A percentile compares a stretch with the other conserved stretches of the same genome.
Evolutionary conservation across 1,284 basidiomycete genomes (phyloP).

Genomic region (Pterula multifida): DNA sequence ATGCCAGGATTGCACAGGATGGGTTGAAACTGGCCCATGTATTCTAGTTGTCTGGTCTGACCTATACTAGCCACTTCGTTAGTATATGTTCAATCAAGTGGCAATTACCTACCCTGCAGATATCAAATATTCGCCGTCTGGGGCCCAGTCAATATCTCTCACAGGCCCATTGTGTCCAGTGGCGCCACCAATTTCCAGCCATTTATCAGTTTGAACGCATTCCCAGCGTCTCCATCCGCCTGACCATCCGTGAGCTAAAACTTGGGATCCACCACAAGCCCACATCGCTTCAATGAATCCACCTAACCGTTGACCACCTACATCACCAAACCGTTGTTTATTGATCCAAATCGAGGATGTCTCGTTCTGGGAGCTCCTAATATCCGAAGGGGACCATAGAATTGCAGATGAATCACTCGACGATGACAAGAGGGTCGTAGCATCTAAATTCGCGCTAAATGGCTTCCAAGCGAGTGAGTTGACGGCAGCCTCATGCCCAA

Average conservation of each 20-base stretch:
- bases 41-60: slow-evolving; percentile 85
- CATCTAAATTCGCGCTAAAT: slow-evolving; percentile 14
- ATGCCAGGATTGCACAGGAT: slow-evolving; percentile 50
- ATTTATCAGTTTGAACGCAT: slow-evolving; percentile 26
- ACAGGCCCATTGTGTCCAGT: slow-evolving; percentile 75
- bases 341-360: slow-evolving; percentile 76
- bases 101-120: slow-evolving; percentile 59
- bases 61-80: too few relatives aligned
- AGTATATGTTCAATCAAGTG: too few relatives aligned
- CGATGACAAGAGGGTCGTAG: slow-evolving; percentile 65
- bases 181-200: slow-evolving; percentile 70
- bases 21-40: slow-evolving; percentile 29
- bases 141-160: slow-evolving; percentile 75
- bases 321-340: slow-evolving; percentile 80
- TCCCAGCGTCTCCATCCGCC: slow-evolving; percentile 86
- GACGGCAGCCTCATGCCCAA: slow-evolving; percentile 89
- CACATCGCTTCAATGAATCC: slow-evolving; percentile 86
- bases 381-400: slow-evolving; percentile 72
- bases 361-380: slow-evolving; percentile 27
- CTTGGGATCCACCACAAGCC: slow-evolving; percentile 46
- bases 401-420: slow-evolving; percentile 91
- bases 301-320: slow-evolving; percentile 79
- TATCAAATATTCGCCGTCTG: slow-evolving; percentile 71
- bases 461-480: slow-evolving; percentile 79
- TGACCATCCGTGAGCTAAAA: slow-evolving; percentile 82